Conservation (phyloP, 768 basidiomycete species). For the Multifurca ochricompacta region DNA sequence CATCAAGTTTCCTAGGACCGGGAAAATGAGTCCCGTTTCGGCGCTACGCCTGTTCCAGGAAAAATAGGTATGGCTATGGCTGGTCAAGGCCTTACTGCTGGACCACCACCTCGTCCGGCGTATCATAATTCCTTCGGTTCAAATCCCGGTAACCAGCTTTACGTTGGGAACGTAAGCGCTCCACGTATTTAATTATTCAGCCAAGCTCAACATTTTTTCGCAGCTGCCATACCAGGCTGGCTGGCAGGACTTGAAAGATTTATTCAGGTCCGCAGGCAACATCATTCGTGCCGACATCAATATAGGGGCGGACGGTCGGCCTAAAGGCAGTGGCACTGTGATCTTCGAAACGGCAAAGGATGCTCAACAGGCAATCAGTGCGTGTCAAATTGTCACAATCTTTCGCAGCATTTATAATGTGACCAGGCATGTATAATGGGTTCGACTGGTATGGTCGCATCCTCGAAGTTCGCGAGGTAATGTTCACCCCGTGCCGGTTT, state of each 20-base stretch:
- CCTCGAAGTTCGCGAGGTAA: slow-evolving; percentile 91
- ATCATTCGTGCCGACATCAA: slow-evolving; percentile 96
- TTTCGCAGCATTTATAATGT: background rate
- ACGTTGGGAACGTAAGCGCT: slow-evolving; percentile 76
- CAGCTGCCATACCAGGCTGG: slow-evolving; percentile 95
- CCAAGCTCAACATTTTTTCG: background rate
- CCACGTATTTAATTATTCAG: background rate
- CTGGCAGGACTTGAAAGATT: slow-evolving; percentile 97
- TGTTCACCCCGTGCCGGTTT: slow-evolving; percentile 15
- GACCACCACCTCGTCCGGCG: slow-evolving; percentile 75
- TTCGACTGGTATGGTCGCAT: slow-evolving; percentile 96
- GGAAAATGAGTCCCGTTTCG: slow-evolving; percentile 92
- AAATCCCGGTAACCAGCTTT: slow-evolving; percentile 87
- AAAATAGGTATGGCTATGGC: slow-evolving; percentile 96
- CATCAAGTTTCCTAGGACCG: slow-evolving; percentile 64
- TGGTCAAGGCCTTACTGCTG: slow-evolving; percentile 74
- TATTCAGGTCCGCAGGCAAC: slow-evolving; percentile 92
- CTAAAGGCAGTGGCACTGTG: slow-evolving; percentile 96
- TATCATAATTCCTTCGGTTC: slow-evolving; percentile 67
- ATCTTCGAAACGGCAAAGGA: slow-evolving; percentile 89
- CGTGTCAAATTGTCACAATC: slow-evolving; percentile 26
- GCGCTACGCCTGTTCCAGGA: slow-evolving; percentile 90
- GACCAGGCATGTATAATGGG: slow-evolving; percentile 87
- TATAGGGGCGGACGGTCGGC: slow-evolving; percentile 84
- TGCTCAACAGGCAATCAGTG: slow-evolving; percentile 87